Percentiles rank a stretch among this genome's conserved stretches.
These are phyloP conservation scores for Neonectria magnoliae DNA, from an alignment of 2,329 filamentous ascomycete species.

Conservation along the genomic window DNA sequence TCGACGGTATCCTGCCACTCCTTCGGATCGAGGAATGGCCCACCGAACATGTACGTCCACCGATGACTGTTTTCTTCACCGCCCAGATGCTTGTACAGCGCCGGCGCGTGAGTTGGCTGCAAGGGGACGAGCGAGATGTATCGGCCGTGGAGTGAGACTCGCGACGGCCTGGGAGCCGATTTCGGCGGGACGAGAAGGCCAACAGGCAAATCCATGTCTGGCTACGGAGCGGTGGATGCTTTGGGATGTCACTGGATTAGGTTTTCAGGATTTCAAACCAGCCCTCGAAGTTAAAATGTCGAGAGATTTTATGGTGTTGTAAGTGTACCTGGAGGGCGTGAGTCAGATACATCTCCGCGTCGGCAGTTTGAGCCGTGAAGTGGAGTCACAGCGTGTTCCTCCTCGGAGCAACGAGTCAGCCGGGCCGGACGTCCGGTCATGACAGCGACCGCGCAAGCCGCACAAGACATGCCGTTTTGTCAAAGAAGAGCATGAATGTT, in stretches of 20 bases:
- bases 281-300: not conserved
- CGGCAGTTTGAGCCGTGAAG: not conserved
- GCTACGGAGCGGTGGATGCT: not conserved
- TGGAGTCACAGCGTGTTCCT: not conserved
- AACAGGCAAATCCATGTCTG: constrained; percentile 25
- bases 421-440: not conserved
- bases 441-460: not conserved
- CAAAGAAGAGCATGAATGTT: too few species aligned
- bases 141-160: constrained; percentile 40
- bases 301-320: not conserved
- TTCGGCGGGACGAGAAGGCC: constrained; percentile 33
- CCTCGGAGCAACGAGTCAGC: not conserved
- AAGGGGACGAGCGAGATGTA: constrained; percentile 47
- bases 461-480: not conserved
- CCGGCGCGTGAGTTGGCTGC: constrained; percentile 37
- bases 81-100: constrained; percentile 47
- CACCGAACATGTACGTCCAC: constrained; percentile 49
- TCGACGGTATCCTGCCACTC: constrained; percentile 34
- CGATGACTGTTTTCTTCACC: constrained; percentile 43
- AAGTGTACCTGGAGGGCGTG: not conserved
- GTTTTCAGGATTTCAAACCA: not conserved
- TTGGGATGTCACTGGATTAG: too few species aligned
- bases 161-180: constrained; percentile 30
- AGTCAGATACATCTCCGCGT: not conserved
- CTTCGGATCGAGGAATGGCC: constrained; percentile 32